These are phyloP conservation scores for Orbilia ellipsospora DNA, from an alignment of 2,329 filamentous ascomycete genomes.

Conservation along the genomic window DNA sequence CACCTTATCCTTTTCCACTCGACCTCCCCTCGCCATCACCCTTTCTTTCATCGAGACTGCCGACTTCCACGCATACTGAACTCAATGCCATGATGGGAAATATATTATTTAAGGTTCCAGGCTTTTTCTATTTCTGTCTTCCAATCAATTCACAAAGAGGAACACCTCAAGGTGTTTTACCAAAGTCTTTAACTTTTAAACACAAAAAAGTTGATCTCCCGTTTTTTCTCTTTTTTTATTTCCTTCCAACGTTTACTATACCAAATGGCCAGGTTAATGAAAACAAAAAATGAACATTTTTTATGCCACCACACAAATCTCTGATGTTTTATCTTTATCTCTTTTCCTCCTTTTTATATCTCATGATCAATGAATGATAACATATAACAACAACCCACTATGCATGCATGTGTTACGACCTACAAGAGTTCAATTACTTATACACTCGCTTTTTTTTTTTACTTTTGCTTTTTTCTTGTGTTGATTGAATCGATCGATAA, in stretches of 20 bases:
- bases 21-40: background rate
- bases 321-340: background rate
- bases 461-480: background rate
- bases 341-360: background rate
- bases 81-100: constrained; percentile 27
- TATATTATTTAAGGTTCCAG: constrained; percentile 9
- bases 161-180: constrained; percentile 18
- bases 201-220: constrained; percentile 43
- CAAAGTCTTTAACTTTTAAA: constrained; percentile 38
- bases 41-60: background rate
- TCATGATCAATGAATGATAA: constrained; percentile 1
- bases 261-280: constrained; percentile 40
- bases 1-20: constrained; percentile 6
- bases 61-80: background rate
- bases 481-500: too few relatives aligned
- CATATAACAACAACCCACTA: constrained; percentile 21
- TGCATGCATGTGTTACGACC: constrained; percentile 19
- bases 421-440: constrained; percentile 2
- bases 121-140: background rate
- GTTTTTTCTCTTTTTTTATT: constrained; percentile 11
- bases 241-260: constrained; percentile 17
- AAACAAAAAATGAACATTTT: constrained; percentile 42
- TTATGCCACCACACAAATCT: background rate
- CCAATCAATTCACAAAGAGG: constrained; percentile 8
- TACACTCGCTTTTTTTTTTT: constrained; percentile 15